phyloP scores from a whole-genome alignment of 2,329 filamentous ascomycete species.

The Phialophora tarda region DNA sequence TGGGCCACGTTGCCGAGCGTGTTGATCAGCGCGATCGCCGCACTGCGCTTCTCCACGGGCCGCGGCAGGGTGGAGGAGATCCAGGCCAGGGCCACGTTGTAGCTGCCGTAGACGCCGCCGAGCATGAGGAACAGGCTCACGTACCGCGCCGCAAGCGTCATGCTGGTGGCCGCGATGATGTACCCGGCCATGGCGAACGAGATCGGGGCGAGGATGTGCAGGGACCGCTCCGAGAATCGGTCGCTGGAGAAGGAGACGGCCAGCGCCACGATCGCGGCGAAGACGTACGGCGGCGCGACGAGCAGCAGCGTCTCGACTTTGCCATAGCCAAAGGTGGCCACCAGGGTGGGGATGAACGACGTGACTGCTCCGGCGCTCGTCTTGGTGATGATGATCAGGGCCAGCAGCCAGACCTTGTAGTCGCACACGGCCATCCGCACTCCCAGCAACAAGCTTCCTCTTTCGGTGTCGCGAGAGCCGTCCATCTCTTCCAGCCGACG shows the following conservation, averaged over 20 bases:
- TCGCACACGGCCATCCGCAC: constrained; percentile 35
- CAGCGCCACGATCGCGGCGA: constrained; percentile 33
- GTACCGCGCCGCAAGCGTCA: constrained; percentile 59
- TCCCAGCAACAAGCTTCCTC: constrained; percentile 5
- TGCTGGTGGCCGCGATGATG: constrained; percentile 60
- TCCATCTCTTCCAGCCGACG: constrained; percentile 38
- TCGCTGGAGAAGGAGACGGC: constrained; percentile 55
- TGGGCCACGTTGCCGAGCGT: not conserved
- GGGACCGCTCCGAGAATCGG: constrained; percentile 59
- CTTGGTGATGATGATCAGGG: constrained; percentile 39
- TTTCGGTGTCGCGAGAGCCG: constrained; percentile 1
- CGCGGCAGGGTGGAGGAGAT: not conserved
- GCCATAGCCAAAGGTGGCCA: constrained; percentile 19
- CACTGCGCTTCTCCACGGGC: not conserved
- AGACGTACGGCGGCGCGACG: constrained; percentile 36
- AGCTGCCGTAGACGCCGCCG: not conserved
- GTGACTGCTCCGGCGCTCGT: constrained; percentile 57
- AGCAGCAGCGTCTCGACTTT: constrained; percentile 36
- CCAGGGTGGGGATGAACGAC: constrained; percentile 47
- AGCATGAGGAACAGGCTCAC: constrained; percentile 68
- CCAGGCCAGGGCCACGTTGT: not conserved
- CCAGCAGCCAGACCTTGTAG: constrained; percentile 50
- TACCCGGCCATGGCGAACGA: constrained; percentile 57
- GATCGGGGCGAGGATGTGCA: constrained; percentile 37
- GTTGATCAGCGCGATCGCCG: constrained; percentile 1